Base-by-base conservation (phyloP, 495 filamentous ascomycete genomes). In the Neurospora pannonica region DNA sequence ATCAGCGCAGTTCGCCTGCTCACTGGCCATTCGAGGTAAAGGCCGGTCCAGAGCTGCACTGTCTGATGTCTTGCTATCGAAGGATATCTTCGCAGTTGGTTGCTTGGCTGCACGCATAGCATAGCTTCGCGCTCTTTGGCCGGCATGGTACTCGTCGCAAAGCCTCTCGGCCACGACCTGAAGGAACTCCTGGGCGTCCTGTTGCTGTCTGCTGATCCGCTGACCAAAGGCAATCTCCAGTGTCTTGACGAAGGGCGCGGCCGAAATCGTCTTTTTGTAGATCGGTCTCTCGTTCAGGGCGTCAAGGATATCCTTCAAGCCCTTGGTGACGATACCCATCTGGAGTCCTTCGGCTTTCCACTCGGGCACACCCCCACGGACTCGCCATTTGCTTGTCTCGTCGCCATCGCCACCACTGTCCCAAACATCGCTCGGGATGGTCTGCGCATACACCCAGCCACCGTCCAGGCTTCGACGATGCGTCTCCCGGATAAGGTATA, bases 181-280 rank as follows among this genome's bases (percentile, higher is more conserved):
- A 72, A 99, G 78, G 74, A 99, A 97, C 80, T 99, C 96, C 79
- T 99, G 96, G n/a, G 96, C 96, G 84, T 99, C 96, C 82, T 99
- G 97, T 80, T 99, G 97, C 74, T 93, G 91, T 69, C 96, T 91
- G 78, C 92, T 97, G 78, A 99, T 95, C 54, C 92, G 90, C 74
- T 95, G 94, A 38, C 90, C 88, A 79, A 97, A 99, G 5, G 95
- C 94, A 43, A 86, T 85, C 83, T 99, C 96, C 36, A 99, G 83
- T 0, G 90, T 89, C 72, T 86, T 81, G 21, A 99, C 90, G 79
- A 99, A 98, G 1, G 85, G 84, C 4, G 87, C 88, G 28, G 95
- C 93, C 19, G 94, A 94, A 75, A 98, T 97, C 0, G 93, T 97
- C 85, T 98, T 98, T 83, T 89, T 93, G 79, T 94, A 94, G 74